Conservation (phyloP, 2,329 filamentous ascomycete genomes). For the Zymoseptoria pseudotritici region DNA sequence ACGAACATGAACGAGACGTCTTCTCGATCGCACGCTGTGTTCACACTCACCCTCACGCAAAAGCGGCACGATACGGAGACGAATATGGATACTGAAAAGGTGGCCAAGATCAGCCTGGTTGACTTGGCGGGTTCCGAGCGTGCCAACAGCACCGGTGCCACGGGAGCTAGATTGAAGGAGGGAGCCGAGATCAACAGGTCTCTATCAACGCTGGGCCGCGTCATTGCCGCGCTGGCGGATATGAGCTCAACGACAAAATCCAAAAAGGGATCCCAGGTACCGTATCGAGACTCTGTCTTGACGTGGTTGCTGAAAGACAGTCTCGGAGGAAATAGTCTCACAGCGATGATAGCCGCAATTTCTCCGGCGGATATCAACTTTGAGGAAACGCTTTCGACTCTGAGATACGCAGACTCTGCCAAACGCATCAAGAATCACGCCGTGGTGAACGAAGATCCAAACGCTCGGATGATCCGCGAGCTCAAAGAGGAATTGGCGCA, state of each 20-base stretch:
- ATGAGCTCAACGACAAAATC: slow-evolving; percentile 79
- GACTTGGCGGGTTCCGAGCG: slow-evolving; percentile 96
- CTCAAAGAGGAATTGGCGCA: slow-evolving; percentile 89
- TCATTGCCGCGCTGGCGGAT: slow-evolving; percentile 92
- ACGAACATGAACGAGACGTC: slow-evolving; percentile 99
- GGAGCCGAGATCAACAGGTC: slow-evolving; percentile 98
- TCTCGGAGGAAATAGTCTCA: slow-evolving; percentile 96
- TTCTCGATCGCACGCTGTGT: slow-evolving; percentile 95
- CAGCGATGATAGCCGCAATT: slow-evolving; percentile 98
- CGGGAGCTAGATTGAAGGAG: slow-evolving; percentile 89
- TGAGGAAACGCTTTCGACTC: slow-evolving; percentile 90
- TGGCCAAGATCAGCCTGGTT: slow-evolving; percentile 94
- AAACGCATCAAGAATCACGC: slow-evolving; percentile 99
- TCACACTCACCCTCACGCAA: slow-evolving; percentile 91
- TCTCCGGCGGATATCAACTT: slow-evolving; percentile 98
- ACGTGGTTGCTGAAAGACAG: slow-evolving; percentile 98
- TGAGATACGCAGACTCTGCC: slow-evolving; percentile 93
- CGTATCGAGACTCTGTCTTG: slow-evolving; percentile 91
- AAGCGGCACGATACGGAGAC: slow-evolving; percentile 87
- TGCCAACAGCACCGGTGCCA: slow-evolving; percentile 94
- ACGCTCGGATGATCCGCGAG: slow-evolving; percentile 96
- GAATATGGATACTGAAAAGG: slow-evolving; percentile 95
- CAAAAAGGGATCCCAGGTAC: slow-evolving; percentile 72
- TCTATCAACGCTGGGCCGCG: slow-evolving; percentile 88
- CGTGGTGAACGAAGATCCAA: slow-evolving; percentile 97